Conservation (phyloP, 139 green algal species). For the Chlamydomonas sp. region DNA sequence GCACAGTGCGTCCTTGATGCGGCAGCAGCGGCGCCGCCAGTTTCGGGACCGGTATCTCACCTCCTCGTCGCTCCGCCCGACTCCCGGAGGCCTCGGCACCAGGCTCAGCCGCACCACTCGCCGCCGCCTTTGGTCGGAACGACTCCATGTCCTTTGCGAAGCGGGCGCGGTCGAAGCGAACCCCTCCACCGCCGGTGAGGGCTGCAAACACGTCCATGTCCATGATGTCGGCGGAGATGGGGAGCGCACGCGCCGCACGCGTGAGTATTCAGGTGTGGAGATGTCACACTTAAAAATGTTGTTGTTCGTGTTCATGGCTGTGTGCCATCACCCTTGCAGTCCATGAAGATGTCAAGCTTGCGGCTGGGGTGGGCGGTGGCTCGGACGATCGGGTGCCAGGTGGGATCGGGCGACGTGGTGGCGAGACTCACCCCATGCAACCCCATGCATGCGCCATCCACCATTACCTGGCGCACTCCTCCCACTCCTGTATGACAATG, state of each 20-base stretch:
- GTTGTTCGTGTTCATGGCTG: background rate
- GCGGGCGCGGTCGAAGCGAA: constrained; percentile 3
- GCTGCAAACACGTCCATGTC: constrained; percentile 8
- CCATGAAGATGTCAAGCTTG: background rate
- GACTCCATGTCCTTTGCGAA: constrained; percentile 9
- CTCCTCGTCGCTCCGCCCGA: background rate
- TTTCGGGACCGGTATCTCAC: background rate
- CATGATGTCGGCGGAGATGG: background rate
- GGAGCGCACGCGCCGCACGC: background rate
- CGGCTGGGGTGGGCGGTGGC: too few relatives aligned
- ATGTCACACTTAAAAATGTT: background rate
- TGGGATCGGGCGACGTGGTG: too few relatives aligned
- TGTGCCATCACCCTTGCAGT: background rate
- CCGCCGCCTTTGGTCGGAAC: background rate
- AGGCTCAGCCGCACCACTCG: background rate
- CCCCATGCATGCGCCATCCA: too few relatives aligned
- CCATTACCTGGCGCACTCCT: too few relatives aligned
- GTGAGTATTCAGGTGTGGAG: background rate
- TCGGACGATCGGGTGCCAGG: too few relatives aligned
- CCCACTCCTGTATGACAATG: too few relatives aligned
- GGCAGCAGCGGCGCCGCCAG: too few relatives aligned
- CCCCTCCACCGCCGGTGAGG: constrained; percentile 2
- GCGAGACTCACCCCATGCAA: too few relatives aligned
- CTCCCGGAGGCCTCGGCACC: background rate
- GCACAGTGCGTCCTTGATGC: too few relatives aligned